phyloP scores from a whole-genome alignment of 108 stramenopile species.

The Fragilariopsis cylindrus region DNA sequence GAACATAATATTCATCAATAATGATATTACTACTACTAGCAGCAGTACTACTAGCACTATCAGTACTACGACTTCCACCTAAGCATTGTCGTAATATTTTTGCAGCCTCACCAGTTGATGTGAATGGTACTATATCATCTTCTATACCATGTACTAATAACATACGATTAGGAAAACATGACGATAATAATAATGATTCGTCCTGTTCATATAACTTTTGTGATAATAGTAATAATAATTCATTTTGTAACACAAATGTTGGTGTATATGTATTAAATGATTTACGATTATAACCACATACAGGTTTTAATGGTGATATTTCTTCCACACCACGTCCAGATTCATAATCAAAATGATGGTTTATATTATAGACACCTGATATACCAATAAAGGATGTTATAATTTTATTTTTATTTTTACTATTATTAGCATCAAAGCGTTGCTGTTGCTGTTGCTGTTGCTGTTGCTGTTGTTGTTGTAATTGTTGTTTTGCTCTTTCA shows the following conservation, averaged over 20 bases:
- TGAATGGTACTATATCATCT: slow-evolving; percentile 81
- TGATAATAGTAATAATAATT: background rate
- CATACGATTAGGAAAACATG: slow-evolving; percentile 35
- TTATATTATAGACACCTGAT: slow-evolving; percentile 77
- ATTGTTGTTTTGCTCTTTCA: slow-evolving; percentile 35
- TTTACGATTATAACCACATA: slow-evolving; percentile 57
- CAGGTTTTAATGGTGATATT: slow-evolving; percentile 78
- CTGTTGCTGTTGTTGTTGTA: too few relatives aligned
- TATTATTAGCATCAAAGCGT: background rate
- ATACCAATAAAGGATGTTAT: slow-evolving; percentile 53
- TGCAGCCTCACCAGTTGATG: slow-evolving; percentile 72
- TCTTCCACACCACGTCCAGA: slow-evolving; percentile 85
- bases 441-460: slow-evolving; percentile 1
- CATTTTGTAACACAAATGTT: slow-evolving; percentile 39
- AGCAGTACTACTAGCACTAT: background rate
- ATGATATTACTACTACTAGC: slow-evolving; percentile 28
- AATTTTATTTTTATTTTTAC: background rate
- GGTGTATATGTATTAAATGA: slow-evolving; percentile 63
- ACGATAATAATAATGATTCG: slow-evolving; percentile 10
- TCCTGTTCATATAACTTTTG: background rate
- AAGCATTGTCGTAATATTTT: slow-evolving; percentile 47
- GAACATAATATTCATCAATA: slow-evolving; percentile 64
- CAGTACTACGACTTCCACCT: background rate
- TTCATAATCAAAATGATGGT: slow-evolving; percentile 85
- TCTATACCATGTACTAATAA: slow-evolving; percentile 82